These are phyloP conservation scores for Bruguiera gymnorhiza DNA, from an alignment of 345 rosid species.

Conservation along the genomic window DNA sequence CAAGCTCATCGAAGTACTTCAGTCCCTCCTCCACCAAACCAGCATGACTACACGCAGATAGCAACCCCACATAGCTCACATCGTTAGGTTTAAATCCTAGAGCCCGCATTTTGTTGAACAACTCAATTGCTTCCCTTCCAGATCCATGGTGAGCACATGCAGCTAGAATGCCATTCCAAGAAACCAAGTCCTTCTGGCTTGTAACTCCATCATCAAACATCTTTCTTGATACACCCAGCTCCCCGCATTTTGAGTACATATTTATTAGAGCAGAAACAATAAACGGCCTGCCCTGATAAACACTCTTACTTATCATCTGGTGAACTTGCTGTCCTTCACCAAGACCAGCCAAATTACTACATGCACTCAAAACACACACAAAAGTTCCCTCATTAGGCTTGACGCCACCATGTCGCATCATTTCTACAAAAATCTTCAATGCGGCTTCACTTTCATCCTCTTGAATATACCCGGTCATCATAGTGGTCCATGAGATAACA, in stretches of 20 bases:
- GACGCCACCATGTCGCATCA: slow-evolving; percentile 44
- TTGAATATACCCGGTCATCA: slow-evolving; percentile 60
- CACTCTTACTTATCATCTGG: slow-evolving; percentile 53
- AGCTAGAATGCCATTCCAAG: slow-evolving; percentile 71
- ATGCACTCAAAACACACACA: slow-evolving; percentile 56
- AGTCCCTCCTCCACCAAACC: slow-evolving; percentile 69
- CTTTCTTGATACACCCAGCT: slow-evolving; percentile 45
- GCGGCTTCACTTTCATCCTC: slow-evolving; percentile 56
- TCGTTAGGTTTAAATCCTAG: slow-evolving; percentile 51
- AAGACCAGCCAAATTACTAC: slow-evolving; percentile 63
- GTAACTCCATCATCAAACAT: slow-evolving; percentile 44
- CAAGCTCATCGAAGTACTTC: slow-evolving; percentile 48
- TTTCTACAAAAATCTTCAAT: slow-evolving; percentile 44
- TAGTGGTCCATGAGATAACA: slow-evolving; percentile 72
- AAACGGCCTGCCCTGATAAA: slow-evolving; percentile 40
- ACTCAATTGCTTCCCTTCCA: slow-evolving; percentile 52
- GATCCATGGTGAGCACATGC: slow-evolving; percentile 73
- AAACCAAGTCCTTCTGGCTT: slow-evolving; percentile 50
- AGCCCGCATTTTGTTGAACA: slow-evolving; percentile 55
- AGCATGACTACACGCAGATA: slow-evolving; percentile 67
- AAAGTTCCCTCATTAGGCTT: slow-evolving; percentile 64
- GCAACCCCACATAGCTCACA: slow-evolving; percentile 61
- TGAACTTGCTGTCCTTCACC: slow-evolving; percentile 73
- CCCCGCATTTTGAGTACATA: slow-evolving; percentile 79
- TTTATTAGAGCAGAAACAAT: slow-evolving; percentile 63